Percentiles rank a stretch among this genome's conserved stretches.
These are phyloP conservation scores for Ganoderma lucidum DNA, from an alignment of 1,284 basidiomycete species.

Conservation along the genomic window DNA sequence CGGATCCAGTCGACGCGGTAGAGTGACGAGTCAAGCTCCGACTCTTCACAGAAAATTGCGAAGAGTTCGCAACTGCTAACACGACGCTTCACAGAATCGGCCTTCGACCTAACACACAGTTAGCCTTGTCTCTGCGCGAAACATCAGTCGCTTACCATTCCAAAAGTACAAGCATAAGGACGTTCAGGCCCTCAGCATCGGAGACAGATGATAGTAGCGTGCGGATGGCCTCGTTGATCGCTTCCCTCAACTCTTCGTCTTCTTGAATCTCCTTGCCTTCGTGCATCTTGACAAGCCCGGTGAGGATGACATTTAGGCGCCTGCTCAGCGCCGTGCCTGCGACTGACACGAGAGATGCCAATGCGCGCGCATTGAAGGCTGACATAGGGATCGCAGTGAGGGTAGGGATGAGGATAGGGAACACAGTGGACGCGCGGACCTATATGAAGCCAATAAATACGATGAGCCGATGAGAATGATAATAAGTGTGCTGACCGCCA, in stretches of 20 bases:
- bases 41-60: constrained; percentile 83
- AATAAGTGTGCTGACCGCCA: constrained; percentile 72
- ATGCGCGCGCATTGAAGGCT: constrained; percentile 94
- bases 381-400: constrained; percentile 92
- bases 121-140: not conserved
- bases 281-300: constrained; percentile 74
- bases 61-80: constrained; percentile 84
- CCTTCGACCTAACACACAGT: constrained; percentile 71
- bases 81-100: constrained; percentile 73
- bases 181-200: constrained; percentile 89
- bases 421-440: constrained; percentile 93
- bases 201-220: constrained; percentile 81
- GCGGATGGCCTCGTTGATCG: constrained; percentile 80
- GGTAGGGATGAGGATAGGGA: constrained; percentile 98
- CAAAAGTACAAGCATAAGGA: constrained; percentile 88
- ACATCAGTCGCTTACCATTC: constrained; percentile 70
- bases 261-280: constrained; percentile 65
- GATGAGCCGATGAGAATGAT: constrained; percentile 9
- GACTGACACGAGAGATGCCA: constrained; percentile 91
- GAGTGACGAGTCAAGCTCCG: constrained; percentile 79
- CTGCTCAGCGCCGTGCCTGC: constrained; percentile 91
- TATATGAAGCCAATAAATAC: constrained; percentile 40
- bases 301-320: constrained; percentile 80
- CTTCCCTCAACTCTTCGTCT: constrained; percentile 74
- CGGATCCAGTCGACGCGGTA: constrained; percentile 97